Base-by-base conservation (phyloP, 768 basidiomycete genomes). In the Pulveroboletus ravenelii region DNA sequence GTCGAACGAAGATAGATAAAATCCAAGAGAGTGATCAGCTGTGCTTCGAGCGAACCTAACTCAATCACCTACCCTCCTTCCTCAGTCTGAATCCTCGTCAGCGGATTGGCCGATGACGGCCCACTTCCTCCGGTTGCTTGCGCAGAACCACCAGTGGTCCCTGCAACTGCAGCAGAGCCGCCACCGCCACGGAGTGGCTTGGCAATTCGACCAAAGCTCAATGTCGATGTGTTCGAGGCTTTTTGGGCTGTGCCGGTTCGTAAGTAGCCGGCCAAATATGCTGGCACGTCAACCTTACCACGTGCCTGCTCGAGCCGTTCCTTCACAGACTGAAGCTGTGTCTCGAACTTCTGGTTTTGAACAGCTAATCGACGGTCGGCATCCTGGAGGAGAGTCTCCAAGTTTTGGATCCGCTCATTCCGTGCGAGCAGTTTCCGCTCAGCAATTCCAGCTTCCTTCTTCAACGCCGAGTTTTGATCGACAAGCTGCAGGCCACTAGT, bases 401-500 rank as follows among this genome's bases (percentile, higher is more conserved):
- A 78, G 70, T 93, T 95, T 73, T 93, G 89, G 73, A 99, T 98
- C 60, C 96, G 87, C 69, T 98, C 96, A 64, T 97, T 97, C 50
- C 96, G 85, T 34, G 94, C 93, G 59, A 96, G 79, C 25, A 99
- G 74, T 72, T 97, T 97, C 61, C 94, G 87, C 70, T 99, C 96
- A 48, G 95, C 92, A 58, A 95, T 89, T 18, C 91, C 93, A 30
- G 93, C 89, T 70, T 98, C 96, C 73, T 95, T 97, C 81, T 98
- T 98, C 59, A 99, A 74, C 12, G 87, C 81, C 12, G 93, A 89
- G 72, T 98, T 98, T 73, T 99, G 96, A 70, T 99, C 95, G 47
- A 98, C 95, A 55, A 99, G 87, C 93, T 98, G 51, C 58, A 53
- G 50, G 38, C 45, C 58, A 61, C 57, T 53, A 43, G 53, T 59